phyloP scores from a whole-genome alignment of 164 flowering plant genomes.

The Vitis vinifera region ASM3070453v1 NC_081819.1:15154501-15155000 shows the following conservation, averaged over 20 bases:
- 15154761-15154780: background rate
- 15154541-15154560: conserved; percentile 65
- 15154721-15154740: background rate
- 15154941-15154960: too few relatives aligned
- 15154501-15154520: conserved; percentile 54
- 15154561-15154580: conserved; percentile 86
- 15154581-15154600: conserved; percentile 6
- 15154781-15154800: background rate
- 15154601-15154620: conserved; percentile 13
- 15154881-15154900: too few relatives aligned
- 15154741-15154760: background rate
- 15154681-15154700: background rate
- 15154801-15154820: background rate
- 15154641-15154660: conserved; percentile 7
- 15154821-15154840: background rate
- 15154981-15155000: too few relatives aligned
- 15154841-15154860: background rate
- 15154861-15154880: background rate
- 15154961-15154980: too few relatives aligned
- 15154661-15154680: background rate
- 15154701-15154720: background rate
- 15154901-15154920: too few relatives aligned
- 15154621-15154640: conserved; percentile 10
- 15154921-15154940: too few relatives aligned
- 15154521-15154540: conserved; percentile 45